Evolutionary conservation across 164 flowering plant species (phyloP).

Genomic region (Dillenia suffruticosa): DNA sequence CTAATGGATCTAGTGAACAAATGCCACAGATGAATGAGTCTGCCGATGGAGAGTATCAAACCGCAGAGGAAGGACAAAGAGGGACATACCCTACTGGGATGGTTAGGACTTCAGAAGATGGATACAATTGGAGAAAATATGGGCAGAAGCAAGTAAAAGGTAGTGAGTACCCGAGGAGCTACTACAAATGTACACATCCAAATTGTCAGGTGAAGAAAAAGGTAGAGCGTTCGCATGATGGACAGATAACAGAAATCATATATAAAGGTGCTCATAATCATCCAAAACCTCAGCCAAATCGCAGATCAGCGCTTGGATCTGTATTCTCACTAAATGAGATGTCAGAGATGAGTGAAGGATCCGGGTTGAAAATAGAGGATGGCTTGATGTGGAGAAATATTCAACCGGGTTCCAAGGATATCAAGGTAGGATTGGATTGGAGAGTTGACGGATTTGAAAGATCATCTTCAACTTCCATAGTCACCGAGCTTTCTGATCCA

Average conservation of each 20-base stretch:
- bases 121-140: conserved; percentile 84
- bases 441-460: conserved; percentile 49
- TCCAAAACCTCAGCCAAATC: conserved; percentile 57
- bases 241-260: conserved; percentile 72
- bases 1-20: conserved; percentile 20
- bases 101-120: conserved; percentile 60
- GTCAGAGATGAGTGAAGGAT: conserved; percentile 35
- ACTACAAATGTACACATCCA: conserved; percentile 76
- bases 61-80: conserved; percentile 39
- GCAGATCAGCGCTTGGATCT: conserved; percentile 41
- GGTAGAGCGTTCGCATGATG: conserved; percentile 73
- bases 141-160: conserved; percentile 93
- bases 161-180: conserved; percentile 81
- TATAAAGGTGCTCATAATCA: conserved; percentile 78
- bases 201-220: conserved; percentile 74
- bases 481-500: conserved; percentile 61
- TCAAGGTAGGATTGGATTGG: conserved; percentile 33
- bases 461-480: conserved; percentile 54
- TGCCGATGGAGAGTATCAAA: conserved; percentile 24
- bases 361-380: conserved; percentile 37
- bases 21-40: conserved; percentile 18
- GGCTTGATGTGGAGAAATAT: conserved; percentile 42
- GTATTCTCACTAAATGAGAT: conserved; percentile 29
- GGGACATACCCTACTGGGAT: conserved; percentile 26
- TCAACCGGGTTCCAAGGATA: conserved; percentile 37